Base-by-base conservation (phyloP, 305 asterid genomes). In the Withania somnifera region DNA sequence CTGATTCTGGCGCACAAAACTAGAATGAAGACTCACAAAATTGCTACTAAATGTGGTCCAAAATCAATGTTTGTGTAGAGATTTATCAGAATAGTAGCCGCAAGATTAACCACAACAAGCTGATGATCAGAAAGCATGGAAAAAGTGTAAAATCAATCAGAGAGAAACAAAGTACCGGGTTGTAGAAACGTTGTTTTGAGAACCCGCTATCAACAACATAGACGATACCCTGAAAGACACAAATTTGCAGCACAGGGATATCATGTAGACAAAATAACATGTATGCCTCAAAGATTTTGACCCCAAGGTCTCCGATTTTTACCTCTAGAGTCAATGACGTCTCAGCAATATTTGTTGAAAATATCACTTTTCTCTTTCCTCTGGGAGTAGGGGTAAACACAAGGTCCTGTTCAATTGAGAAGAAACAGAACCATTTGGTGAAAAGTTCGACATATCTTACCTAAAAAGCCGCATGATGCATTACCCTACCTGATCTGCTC, bases 261-360 rank as follows among this genome's bases (percentile, higher is more conserved):
- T 84, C 66, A 85, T 85, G 38, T 66, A 42, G 42, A 38, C 75
- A 42, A 77, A n/a, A 10, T 32, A 63, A 45, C 64, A 53, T 73
- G 51, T 67, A 58, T 57, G 11, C 45, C 79, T 78, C 61, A 24
- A 28, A 45, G 54, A 63, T 51, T 47, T 53, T 0, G 38, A 54
- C 51, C 80, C 61, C 52, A 4, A 28, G 40, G 56, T 67, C 26
- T 61, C 67, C 82, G 83, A 82, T 61, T 78, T 26, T 80, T 89
- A 93, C 99, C 92, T 96, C 99, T 88, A 96, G 86, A n/a, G 99
- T 96, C 89, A 96, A 88, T 78, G 99, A 96, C 22, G 99, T 96
- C 91, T 96, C 99, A 10, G 99, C 98, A 88, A 96, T 94, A 87
- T 96, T 96, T 68, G 99, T 96, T 73, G 99, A 92, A 83, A 96